Evolutionary conservation across 352 stramenopile species (phyloP).

Genomic region (Halophytophthora polymorphica): DNA sequence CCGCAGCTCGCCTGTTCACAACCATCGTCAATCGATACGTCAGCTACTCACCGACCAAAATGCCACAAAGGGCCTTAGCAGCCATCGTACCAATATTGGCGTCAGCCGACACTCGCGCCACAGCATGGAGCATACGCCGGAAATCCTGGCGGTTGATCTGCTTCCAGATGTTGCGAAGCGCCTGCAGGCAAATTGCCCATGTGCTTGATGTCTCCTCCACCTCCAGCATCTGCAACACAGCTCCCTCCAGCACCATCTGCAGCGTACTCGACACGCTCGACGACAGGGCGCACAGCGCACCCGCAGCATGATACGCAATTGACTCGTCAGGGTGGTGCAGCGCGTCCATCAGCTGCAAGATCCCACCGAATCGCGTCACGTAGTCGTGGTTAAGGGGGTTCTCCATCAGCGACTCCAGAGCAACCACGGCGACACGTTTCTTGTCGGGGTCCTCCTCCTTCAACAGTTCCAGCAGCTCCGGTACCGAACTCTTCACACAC

Average conservation of each 20-base stretch:
- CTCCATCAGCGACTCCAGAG: slow-evolving; percentile 81
- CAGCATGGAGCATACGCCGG: slow-evolving; percentile 79
- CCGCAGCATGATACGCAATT: slow-evolving; percentile 70
- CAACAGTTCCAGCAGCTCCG: slow-evolving; percentile 61
- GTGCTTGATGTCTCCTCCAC: slow-evolving; percentile 73
- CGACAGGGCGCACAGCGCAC: slow-evolving; percentile 75
- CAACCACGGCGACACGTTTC: slow-evolving; percentile 69
- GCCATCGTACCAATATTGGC: slow-evolving; percentile 59
- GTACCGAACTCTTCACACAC: slow-evolving; percentile 81
- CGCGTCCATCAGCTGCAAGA: slow-evolving; percentile 62
- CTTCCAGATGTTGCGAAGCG: slow-evolving; percentile 87
- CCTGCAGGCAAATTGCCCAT: slow-evolving; percentile 78
- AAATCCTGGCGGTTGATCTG: slow-evolving; percentile 86
- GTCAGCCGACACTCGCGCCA: slow-evolving; percentile 72
- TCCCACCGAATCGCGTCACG: slow-evolving; percentile 70
- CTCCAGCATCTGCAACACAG: slow-evolving; percentile 87
- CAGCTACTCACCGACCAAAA: too few species aligned
- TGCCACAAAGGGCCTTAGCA: background rate
- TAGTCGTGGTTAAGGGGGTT: slow-evolving; percentile 85
- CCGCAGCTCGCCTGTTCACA: slow-evolving; percentile 57
- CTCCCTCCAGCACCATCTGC: slow-evolving; percentile 86
- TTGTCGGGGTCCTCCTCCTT: slow-evolving; percentile 47
- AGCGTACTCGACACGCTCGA: slow-evolving; percentile 73
- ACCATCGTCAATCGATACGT: slow-evolving; percentile 5
- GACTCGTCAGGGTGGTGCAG: slow-evolving; percentile 66